These are phyloP conservation scores for Gastrolobium villosum DNA, from an alignment of 306 rosid species.

Conservation along the genomic window DNA sequence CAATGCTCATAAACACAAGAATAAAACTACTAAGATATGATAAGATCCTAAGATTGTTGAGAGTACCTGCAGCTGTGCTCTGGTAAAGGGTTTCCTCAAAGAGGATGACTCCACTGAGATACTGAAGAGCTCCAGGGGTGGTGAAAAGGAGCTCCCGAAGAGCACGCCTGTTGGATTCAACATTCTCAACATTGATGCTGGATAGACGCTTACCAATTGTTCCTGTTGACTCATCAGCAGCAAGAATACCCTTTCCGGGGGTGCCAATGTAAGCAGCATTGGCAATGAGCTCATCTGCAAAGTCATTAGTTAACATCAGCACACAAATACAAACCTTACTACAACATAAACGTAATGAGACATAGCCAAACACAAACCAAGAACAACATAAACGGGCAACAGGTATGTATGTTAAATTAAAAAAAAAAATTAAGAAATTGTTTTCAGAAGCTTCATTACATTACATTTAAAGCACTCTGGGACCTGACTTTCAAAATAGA, in stretches of 20 bases:
- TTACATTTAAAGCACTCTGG: neutral
- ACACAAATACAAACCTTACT: neutral
- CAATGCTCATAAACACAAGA: neutral
- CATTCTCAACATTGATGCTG: constrained; percentile 57
- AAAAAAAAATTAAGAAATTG: neutral
- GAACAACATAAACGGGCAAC: neutral
- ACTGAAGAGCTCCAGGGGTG: constrained; percentile 48
- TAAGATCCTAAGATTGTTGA: neutral
- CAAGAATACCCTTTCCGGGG: constrained; percentile 61
- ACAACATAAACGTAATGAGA: neutral
- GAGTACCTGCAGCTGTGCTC: constrained; percentile 52
- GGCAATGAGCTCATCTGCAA: constrained; percentile 59
- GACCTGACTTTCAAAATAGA: neutral
- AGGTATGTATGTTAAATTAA: neutral
- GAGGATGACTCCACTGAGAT: constrained; percentile 55
- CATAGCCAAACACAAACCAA: neutral
- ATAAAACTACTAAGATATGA: neutral
- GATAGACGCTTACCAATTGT: constrained; percentile 55
- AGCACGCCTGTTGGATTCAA: constrained; percentile 56
- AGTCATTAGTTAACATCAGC: neutral
- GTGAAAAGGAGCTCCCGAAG: constrained; percentile 59
- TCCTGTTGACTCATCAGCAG: constrained; percentile 59
- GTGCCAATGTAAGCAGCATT: constrained; percentile 60
- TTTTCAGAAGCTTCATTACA: neutral
- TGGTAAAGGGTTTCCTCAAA: constrained; percentile 61